Evolutionary conservation across 164 flowering plant species (phyloP).

Genomic region (Liquidambar formosana): DNA sequence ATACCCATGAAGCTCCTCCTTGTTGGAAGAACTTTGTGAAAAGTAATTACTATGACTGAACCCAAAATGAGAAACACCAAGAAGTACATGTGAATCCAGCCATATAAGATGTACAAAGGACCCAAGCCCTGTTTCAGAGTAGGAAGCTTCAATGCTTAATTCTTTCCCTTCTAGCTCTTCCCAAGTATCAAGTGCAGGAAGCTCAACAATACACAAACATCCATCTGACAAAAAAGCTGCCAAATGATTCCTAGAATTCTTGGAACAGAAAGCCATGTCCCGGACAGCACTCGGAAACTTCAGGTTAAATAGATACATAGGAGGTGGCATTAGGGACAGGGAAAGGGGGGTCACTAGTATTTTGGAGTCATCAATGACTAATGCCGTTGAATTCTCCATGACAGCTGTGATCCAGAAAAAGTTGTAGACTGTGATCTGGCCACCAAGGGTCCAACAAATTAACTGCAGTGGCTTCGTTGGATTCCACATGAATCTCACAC

Average conservation of each 20-base stretch:
- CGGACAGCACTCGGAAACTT: conserved; percentile 62
- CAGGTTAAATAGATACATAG: conserved; percentile 69
- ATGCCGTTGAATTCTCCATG: conserved; percentile 73
- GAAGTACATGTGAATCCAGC: conserved; percentile 72
- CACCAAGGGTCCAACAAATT: conserved; percentile 79
- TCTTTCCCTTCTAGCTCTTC: conserved; percentile 85
- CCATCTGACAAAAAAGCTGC: conserved; percentile 75
- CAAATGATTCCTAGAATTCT: conserved; percentile 50
- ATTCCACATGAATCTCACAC: conserved; percentile 77
- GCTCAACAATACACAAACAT: conserved; percentile 65
- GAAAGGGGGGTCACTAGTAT: conserved; percentile 73
- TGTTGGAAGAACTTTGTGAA: conserved; percentile 15
- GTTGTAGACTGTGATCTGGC: conserved; percentile 53
- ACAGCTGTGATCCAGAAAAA: conserved; percentile 85
- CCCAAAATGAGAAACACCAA: conserved; percentile 57
- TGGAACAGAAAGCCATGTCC: conserved; percentile 51
- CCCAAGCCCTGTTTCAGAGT: conserved; percentile 41
- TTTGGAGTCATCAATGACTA: conserved; percentile 75
- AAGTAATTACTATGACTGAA: conserved; percentile 21
- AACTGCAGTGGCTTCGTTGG: conserved; percentile 67
- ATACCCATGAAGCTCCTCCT: conserved; percentile 33
- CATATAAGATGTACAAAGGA: conserved; percentile 69
- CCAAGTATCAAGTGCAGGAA: conserved; percentile 70
- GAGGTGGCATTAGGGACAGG: conserved; percentile 82
- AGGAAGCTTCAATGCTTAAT: conserved; percentile 50